A percentile compares a stretch with the other conserved stretches of the same genome.
These are phyloP conservation scores for Murraya paniculata DNA, from an alignment of 345 rosid genomes.

Conservation along the genomic window DNA sequence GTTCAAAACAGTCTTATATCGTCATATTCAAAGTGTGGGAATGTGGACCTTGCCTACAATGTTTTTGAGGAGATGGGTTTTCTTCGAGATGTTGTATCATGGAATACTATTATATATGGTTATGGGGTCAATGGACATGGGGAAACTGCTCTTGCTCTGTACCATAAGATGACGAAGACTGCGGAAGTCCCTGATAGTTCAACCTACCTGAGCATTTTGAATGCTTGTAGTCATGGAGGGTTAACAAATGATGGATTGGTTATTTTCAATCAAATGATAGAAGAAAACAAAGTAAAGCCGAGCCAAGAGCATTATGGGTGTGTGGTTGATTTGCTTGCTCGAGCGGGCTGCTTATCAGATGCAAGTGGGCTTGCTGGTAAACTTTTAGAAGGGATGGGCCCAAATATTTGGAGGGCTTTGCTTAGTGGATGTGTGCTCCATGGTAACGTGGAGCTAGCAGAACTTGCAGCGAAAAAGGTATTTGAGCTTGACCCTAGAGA, in stretches of 20 bases:
- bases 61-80: slow-evolving; percentile 36
- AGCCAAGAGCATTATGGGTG: slow-evolving; percentile 36
- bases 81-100: slow-evolving; percentile 36
- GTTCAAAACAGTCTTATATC: slow-evolving; percentile 47
- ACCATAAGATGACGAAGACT: slow-evolving; percentile 32
- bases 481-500: slow-evolving; percentile 22
- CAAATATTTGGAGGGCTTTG: slow-evolving; percentile 39
- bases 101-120: slow-evolving; percentile 51
- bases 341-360: slow-evolving; percentile 41
- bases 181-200: slow-evolving; percentile 36
- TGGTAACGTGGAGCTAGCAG: slow-evolving; percentile 38
- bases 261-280: slow-evolving; percentile 36
- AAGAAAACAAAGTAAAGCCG: slow-evolving; percentile 33
- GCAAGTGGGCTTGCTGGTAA: slow-evolving; percentile 22
- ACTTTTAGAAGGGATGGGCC: slow-evolving; percentile 22
- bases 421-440: slow-evolving; percentile 38
- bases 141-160: slow-evolving; percentile 35
- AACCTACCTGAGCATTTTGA: slow-evolving; percentile 35
- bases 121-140: slow-evolving; percentile 36
- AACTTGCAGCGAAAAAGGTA: slow-evolving; percentile 31
- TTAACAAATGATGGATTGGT: slow-evolving; percentile 35
- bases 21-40: slow-evolving; percentile 48
- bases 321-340: slow-evolving; percentile 38
- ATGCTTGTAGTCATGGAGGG: slow-evolving; percentile 45
- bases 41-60: slow-evolving; percentile 24